These are phyloP conservation scores for Pseudofabraea citricarpa DNA, from an alignment of 2,329 filamentous ascomycete genomes.

Conservation along the genomic window DNA sequence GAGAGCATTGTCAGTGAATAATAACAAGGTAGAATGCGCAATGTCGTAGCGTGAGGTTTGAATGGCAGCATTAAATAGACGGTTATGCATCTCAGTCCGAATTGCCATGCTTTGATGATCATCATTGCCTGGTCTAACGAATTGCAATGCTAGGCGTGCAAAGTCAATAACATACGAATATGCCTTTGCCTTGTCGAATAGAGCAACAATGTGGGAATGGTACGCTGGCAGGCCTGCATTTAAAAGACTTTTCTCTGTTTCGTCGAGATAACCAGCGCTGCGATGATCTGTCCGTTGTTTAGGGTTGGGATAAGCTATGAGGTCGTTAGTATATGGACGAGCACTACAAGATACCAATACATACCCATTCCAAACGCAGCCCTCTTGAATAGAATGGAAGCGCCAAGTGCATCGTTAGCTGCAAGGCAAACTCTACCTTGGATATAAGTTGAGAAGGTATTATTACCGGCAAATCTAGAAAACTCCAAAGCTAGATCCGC, in stretches of 20 bases:
- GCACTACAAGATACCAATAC: slow-evolving; percentile 27
- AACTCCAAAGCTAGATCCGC: slow-evolving; percentile 57
- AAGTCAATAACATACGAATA: slow-evolving; percentile 84
- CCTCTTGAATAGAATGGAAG: slow-evolving; percentile 73
- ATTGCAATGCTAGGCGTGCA: slow-evolving; percentile 68
- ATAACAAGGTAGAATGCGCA: slow-evolving; percentile 73
- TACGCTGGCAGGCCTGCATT: slow-evolving; percentile 76
- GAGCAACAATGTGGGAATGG: slow-evolving; percentile 76
- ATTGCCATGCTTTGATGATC: slow-evolving; percentile 25
- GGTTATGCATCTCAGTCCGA: slow-evolving; percentile 70
- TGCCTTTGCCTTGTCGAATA: slow-evolving; percentile 75
- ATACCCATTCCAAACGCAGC: slow-evolving; percentile 78
- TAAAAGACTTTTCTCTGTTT: slow-evolving; percentile 65
- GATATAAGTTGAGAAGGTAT: slow-evolving; percentile 70
- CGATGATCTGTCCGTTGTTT: slow-evolving; percentile 37
- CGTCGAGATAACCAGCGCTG: slow-evolving; percentile 65
- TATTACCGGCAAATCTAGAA: slow-evolving; percentile 48
- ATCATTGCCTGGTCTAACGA: slow-evolving; percentile 28
- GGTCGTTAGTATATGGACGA: slow-evolving; percentile 9
- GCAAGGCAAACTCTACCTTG: slow-evolving; percentile 76
- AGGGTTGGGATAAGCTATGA: slow-evolving; percentile 19
- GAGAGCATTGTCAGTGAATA: slow-evolving; percentile 67
- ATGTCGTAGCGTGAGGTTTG: slow-evolving; percentile 75
- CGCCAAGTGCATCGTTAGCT: slow-evolving; percentile 67
- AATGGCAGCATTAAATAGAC: slow-evolving; percentile 78